These are phyloP conservation scores for Actinomucor elegans DNA, from an alignment of 371 early-diverging fungal genomes.

Conservation along the genomic window DNA sequence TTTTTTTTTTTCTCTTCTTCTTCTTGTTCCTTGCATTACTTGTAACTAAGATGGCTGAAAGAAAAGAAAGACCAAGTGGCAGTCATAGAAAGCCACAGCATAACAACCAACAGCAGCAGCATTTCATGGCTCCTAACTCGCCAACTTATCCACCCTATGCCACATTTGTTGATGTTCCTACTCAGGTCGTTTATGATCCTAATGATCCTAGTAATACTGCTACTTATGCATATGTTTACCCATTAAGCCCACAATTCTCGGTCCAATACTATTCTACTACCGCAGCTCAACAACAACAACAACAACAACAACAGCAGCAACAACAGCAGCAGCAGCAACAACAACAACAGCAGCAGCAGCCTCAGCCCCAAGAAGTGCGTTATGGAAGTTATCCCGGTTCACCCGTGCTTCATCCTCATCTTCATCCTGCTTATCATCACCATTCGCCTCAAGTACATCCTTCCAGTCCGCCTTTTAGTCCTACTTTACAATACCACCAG, in stretches of 20 bases:
- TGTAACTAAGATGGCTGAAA: constrained; percentile 4
- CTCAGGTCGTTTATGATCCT: constrained; percentile 9
- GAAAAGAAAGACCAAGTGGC: constrained; percentile 8
- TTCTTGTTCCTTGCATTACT: too few species aligned
- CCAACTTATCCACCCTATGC: constrained; percentile 15
- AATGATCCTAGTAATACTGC: constrained; percentile 19
- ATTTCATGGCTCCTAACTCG: constrained; percentile 9
- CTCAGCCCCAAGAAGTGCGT: too few species aligned
- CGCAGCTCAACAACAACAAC: constrained; percentile 18
- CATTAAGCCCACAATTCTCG: constrained; percentile 36
- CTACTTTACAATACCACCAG: constrained; percentile 35
- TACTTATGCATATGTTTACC: constrained; percentile 33
- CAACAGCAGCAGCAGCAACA: neutral
- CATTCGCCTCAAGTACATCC: constrained; percentile 40
- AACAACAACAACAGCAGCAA: constrained; percentile 19
- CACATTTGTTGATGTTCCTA: constrained; percentile 5
- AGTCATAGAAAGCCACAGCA: neutral
- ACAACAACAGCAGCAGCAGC: constrained; percentile 27
- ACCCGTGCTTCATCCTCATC: constrained; percentile 43
- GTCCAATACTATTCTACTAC: constrained; percentile 31
- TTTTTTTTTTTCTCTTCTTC: neutral
- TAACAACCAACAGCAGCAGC: neutral
- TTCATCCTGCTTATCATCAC: neutral
- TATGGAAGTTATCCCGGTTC: constrained; percentile 43
- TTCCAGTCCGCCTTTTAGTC: constrained; percentile 47